phyloP scores from a whole-genome alignment of 768 basidiomycete species.

The Mrakia hoshinonis region DNA sequence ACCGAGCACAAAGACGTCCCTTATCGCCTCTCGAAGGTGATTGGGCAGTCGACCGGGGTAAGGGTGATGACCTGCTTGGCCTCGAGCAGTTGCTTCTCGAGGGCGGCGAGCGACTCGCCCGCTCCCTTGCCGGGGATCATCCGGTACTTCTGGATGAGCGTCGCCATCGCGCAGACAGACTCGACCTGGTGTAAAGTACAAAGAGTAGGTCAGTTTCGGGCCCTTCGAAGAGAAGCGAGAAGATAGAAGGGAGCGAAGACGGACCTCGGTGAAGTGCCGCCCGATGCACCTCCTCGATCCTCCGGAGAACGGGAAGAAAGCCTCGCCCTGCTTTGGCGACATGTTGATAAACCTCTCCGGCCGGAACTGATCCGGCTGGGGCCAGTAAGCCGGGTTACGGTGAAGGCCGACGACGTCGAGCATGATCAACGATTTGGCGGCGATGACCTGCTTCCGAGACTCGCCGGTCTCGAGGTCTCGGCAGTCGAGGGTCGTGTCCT shows the following conservation, averaged over 20 bases:
- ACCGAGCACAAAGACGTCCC: no score
- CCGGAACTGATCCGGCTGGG: conserved; percentile 27
- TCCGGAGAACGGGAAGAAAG: conserved; percentile 31
- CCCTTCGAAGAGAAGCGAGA: background rate
- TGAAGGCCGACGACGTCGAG: conserved; percentile 30
- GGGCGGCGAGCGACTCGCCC: background rate
- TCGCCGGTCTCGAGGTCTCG: background rate
- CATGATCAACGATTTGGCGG: conserved; percentile 22
- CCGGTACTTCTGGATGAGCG: background rate
- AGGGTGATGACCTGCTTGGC: conserved; percentile 24
- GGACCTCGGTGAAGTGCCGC: background rate
- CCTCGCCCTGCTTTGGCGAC: conserved; percentile 29
- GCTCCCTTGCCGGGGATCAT: background rate
- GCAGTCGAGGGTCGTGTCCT: conserved; percentile 12
- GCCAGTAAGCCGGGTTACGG: conserved; percentile 30
- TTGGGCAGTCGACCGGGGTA: conserved; percentile 19
- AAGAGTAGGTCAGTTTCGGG: background rate
- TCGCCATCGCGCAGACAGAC: conserved; percentile 16
- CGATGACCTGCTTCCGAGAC: no score
- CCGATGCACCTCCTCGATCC: conserved; percentile 25
- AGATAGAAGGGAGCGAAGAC: background rate
- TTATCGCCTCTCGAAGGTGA: conserved; percentile 18
- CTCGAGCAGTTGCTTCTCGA: background rate
- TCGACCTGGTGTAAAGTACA: conserved; percentile 5
- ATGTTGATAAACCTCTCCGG: conserved; percentile 32